These are phyloP conservation scores for Stagonosporopsis rhizophila DNA, from an alignment of 2,329 filamentous ascomycete genomes.

Conservation along the genomic window DNA sequence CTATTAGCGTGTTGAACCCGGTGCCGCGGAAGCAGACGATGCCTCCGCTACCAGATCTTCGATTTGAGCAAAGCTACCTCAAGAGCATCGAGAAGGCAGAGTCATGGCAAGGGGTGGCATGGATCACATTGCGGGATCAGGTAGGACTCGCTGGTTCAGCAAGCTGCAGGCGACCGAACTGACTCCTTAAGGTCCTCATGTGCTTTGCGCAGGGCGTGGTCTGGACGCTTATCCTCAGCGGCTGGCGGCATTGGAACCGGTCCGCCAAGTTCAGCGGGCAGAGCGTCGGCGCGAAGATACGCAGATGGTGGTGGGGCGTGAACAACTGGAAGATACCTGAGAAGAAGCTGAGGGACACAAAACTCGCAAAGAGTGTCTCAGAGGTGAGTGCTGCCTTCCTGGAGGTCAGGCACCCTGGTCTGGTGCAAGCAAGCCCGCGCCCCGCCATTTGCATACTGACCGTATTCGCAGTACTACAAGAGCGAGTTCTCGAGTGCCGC, in stretches of 20 bases:
- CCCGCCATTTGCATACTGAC: slow-evolving; percentile 20
- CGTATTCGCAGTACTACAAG: slow-evolving; percentile 35
- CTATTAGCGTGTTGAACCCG: slow-evolving; percentile 68
- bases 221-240: slow-evolving; percentile 84
- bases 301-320: slow-evolving; percentile 94
- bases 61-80: slow-evolving; percentile 98
- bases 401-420: slow-evolving; percentile 32
- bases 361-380: slow-evolving; percentile 43
- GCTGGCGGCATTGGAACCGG: slow-evolving; percentile 91
- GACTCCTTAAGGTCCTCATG: slow-evolving; percentile 72
- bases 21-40: slow-evolving; percentile 64
- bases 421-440: background rate
- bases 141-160: slow-evolving; percentile 53
- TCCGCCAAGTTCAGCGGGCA: slow-evolving; percentile 78
- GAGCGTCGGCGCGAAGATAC: slow-evolving; percentile 75
- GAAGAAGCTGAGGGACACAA: slow-evolving; percentile 35
- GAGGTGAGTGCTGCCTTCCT: slow-evolving; percentile 48
- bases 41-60: slow-evolving; percentile 78
- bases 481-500: slow-evolving; percentile 36
- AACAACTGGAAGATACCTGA: slow-evolving; percentile 76
- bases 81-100: slow-evolving; percentile 83
- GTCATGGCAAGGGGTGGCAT: slow-evolving; percentile 77
- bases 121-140: slow-evolving; percentile 90
- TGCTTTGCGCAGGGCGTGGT: slow-evolving; percentile 85
- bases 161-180: background rate